Evolutionary conservation across 2,329 filamentous ascomycete genomes (phyloP).

Genomic region (Penicillium fuscoglaucum): DNA sequence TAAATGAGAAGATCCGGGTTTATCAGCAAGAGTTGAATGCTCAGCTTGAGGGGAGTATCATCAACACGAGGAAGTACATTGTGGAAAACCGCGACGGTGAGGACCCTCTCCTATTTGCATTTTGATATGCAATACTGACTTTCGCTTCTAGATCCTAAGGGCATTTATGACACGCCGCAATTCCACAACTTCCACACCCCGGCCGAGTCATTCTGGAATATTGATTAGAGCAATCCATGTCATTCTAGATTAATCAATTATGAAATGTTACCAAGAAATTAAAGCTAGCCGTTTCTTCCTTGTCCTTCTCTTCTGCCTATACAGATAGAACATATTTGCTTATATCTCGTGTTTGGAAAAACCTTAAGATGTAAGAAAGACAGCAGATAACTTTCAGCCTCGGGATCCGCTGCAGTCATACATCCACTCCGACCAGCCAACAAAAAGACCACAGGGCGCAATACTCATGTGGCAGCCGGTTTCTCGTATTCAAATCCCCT

Average conservation of each 20-base stretch:
- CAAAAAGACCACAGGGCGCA: background rate
- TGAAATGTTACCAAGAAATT: background rate
- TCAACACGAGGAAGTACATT: constrained; percentile 56
- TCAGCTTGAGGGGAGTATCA: constrained; percentile 52
- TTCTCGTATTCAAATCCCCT: background rate
- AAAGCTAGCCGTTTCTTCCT: background rate
- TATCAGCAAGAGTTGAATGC: constrained; percentile 49
- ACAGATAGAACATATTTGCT: background rate
- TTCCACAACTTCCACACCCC: background rate
- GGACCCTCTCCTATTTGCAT: constrained; percentile 16
- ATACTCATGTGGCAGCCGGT: background rate
- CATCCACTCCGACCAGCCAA: background rate
- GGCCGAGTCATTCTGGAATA: background rate
- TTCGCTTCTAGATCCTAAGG: constrained; percentile 49
- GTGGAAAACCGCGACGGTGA: constrained; percentile 53
- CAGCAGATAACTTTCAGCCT: background rate
- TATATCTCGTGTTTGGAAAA: background rate
- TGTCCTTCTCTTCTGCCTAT: background rate
- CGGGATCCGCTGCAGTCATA: background rate
- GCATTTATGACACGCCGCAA: constrained; percentile 52
- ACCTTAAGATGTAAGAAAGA: background rate
- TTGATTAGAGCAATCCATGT: background rate
- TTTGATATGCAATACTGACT: constrained; percentile 4
- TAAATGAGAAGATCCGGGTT: constrained; percentile 51
- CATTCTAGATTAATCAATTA: background rate